phyloP scores from a whole-genome alignment of 306 rosid genomes.

The Trichosanthes truncata region DNA sequence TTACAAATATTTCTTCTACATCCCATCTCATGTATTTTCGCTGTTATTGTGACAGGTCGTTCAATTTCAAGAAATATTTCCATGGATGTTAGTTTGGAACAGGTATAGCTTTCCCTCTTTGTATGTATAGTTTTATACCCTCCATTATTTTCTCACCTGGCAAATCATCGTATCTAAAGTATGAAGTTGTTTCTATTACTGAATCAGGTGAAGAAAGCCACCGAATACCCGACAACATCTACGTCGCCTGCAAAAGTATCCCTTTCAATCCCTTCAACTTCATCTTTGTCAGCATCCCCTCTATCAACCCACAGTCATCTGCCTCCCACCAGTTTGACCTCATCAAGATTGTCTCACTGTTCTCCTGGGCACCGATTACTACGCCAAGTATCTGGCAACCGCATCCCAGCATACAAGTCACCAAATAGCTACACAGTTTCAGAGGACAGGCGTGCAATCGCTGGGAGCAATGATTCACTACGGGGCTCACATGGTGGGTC shows the following conservation, averaged over 20 bases:
- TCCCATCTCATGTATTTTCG: background rate
- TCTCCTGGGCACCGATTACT: conserved; percentile 59
- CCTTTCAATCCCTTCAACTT: conserved; percentile 49
- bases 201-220: conserved; percentile 47
- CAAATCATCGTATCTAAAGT: background rate
- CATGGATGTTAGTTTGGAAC: conserved; percentile 52
- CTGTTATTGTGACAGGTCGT: conserved; percentile 37
- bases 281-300: conserved; percentile 52
- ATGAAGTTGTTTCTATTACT: background rate
- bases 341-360: conserved; percentile 30
- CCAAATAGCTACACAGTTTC: conserved; percentile 38
- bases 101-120: conserved; percentile 32
- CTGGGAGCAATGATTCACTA: conserved; percentile 52
- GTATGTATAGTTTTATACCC: background rate
- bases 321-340: conserved; percentile 47
- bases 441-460: conserved; percentile 53
- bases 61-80: conserved; percentile 58
- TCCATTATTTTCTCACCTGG: background rate
- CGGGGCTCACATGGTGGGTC: conserved; percentile 55
- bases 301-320: conserved; percentile 45
- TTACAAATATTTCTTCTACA: conserved; percentile 7
- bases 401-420: conserved; percentile 45
- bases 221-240: conserved; percentile 39
- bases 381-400: conserved; percentile 52
- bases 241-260: conserved; percentile 56